Evolutionary conservation across 306 rosid species (phyloP), one percentile per base, ranked within the genome.

Genomic region (Coriaria nepalensis): DNA sequence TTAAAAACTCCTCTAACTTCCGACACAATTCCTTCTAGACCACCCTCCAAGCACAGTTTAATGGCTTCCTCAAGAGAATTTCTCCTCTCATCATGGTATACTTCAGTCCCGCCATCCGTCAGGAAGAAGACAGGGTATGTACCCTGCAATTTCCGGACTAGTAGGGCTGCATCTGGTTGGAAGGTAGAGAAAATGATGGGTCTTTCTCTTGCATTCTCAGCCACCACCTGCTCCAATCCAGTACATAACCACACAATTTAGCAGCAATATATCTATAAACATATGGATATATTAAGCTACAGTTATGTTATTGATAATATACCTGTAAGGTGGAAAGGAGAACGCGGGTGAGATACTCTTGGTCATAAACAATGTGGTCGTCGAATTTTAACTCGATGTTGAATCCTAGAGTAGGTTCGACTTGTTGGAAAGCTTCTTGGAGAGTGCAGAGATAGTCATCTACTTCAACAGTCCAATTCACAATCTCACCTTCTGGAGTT

Each of bases 31-130:
- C 98, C 98, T 6, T 82, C 75, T 40, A 92, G 73, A 13, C 81
- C 94, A 55, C 86, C 93, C 64, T 79, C 93, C 70, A 78, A 47
- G 59, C 87, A 73, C 36, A 92, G 56, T 55, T 92, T 85, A 13
- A 79, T 14, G n/a, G 98, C 98, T 60, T 85, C 98, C 46, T 92
- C 98, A 64, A 92, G 72, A 6, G 98, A 57, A 60, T 92, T 92
- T 54, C 98, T 85, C 44, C 98, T 73, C 43, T 51, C 82, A 52
- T 85, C 98, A 39, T 79, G 50, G 61, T 65, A 92, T 12, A 73
- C n/a, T 60, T 85, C 77, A 13, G 53, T 66, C 10, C 98, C 96
- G 29, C 98, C 98, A 47, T 92, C 80, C 7, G 98, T 85, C 73
- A 92, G 77, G 77, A 85, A 92, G 59, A 62, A 92, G 9, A 88